Evolutionary conservation across 352 stramenopile species (phyloP).

Genomic region (Globisporangium spiculum): DNA sequence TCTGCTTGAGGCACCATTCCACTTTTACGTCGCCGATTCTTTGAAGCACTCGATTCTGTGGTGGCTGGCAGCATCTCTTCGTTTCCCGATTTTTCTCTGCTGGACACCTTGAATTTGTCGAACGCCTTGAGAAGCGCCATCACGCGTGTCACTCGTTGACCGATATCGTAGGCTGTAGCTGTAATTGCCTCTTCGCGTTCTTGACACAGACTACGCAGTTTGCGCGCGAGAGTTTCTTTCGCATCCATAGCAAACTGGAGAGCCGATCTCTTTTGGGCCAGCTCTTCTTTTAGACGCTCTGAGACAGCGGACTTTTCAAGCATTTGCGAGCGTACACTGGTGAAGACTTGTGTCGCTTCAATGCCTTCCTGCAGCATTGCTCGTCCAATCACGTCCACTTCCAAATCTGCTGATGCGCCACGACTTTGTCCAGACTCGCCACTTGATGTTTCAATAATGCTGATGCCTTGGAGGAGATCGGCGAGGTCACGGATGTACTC

Average conservation of each 20-base stretch:
- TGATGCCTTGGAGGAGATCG: slow-evolving; percentile 54
- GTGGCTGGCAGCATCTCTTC: background rate
- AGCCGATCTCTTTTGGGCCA: slow-evolving; percentile 13
- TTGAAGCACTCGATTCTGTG: background rate
- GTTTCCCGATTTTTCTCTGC: background rate
- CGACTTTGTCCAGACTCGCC: slow-evolving; percentile 16
- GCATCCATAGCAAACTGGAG: slow-evolving; percentile 15
- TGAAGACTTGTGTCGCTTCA: slow-evolving; percentile 16
- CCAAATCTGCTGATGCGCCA: slow-evolving; percentile 25
- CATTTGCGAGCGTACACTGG: slow-evolving; percentile 4
- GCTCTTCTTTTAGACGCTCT: slow-evolving; percentile 12
- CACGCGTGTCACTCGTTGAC: slow-evolving; percentile 22
- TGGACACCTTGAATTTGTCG: slow-evolving; percentile 38
- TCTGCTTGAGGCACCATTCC: background rate
- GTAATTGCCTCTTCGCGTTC: slow-evolving; percentile 15
- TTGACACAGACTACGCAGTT: slow-evolving; percentile 21
- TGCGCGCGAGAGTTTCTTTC: slow-evolving; percentile 16
- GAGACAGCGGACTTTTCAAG: slow-evolving; percentile 3
- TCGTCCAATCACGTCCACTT: slow-evolving; percentile 42
- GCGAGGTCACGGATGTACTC: slow-evolving; percentile 34
- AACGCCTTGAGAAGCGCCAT: slow-evolving; percentile 35
- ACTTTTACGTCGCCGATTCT: slow-evolving; percentile 11
- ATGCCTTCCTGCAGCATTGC: slow-evolving; percentile 27
- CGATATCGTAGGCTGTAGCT: slow-evolving; percentile 11
- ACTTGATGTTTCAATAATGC: slow-evolving; percentile 45